Evolutionary conservation across 1,139 yeast genomes (phyloP).

Genomic region (Suhomyces guaymorum): DNA sequence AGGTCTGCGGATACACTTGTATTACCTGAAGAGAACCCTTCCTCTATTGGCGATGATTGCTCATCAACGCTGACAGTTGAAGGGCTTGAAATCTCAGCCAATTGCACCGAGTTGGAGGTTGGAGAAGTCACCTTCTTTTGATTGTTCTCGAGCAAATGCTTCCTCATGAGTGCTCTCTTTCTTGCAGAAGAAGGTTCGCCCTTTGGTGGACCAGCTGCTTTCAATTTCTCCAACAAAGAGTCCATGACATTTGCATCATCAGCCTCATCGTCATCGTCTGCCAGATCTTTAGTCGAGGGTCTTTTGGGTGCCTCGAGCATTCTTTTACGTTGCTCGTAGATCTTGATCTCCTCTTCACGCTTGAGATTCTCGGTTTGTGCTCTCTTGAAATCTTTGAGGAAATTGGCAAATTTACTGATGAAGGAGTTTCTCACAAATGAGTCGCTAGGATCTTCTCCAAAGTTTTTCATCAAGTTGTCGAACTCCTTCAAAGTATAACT

Average conservation of each 20-base stretch:
- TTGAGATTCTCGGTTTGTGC: conserved; percentile 76
- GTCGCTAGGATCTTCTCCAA: conserved; percentile 77
- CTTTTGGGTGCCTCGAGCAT: conserved; percentile 51
- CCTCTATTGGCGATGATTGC: conserved; percentile 14
- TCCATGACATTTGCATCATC: conserved; percentile 66
- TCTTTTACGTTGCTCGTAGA: conserved; percentile 73
- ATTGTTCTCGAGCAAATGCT: conserved; percentile 50
- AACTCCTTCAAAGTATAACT: conserved; percentile 65
- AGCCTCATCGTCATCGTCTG: conserved; percentile 25
- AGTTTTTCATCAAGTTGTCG: conserved; percentile 67
- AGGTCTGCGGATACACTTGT: conserved; percentile 9
- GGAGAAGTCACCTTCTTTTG: conserved; percentile 24
- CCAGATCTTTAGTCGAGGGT: conserved; percentile 16
- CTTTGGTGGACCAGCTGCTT: conserved; percentile 70
- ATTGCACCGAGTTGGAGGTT: conserved; percentile 2
- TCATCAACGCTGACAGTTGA: conserved; percentile 5
- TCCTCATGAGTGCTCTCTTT: conserved; percentile 76
- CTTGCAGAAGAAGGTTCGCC: conserved; percentile 81
- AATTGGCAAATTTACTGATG: conserved; percentile 70
- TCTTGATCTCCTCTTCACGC: conserved; percentile 75
- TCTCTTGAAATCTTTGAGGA: conserved; percentile 71
- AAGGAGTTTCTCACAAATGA: conserved; percentile 66
- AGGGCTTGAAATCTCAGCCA: background rate
- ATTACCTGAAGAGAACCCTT: conserved; percentile 5
- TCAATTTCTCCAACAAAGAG: conserved; percentile 66